Percentiles rank a stretch among this genome's conserved stretches.
These are phyloP conservation scores for Telfairia occidentalis DNA, from an alignment of 331 rosid genomes.

Conservation along the genomic window DNA sequence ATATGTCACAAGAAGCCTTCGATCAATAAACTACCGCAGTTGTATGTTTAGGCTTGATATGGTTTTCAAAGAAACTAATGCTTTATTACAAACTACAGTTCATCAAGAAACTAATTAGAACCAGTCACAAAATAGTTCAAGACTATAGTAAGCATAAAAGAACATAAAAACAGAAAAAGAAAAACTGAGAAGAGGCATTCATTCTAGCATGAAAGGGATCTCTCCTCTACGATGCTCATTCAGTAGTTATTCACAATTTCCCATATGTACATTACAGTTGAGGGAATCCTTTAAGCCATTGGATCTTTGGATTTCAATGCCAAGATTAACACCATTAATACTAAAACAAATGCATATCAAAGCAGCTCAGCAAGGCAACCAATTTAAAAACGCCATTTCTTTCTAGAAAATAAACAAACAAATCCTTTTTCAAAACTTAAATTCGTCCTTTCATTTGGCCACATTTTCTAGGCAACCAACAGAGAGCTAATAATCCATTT, in stretches of 20 bases:
- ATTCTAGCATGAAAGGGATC: background rate
- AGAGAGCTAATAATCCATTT: background rate
- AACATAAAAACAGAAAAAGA: background rate
- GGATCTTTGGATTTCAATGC: background rate
- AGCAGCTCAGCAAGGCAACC: background rate
- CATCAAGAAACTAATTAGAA: background rate
- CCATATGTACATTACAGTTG: background rate
- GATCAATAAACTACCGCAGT: conserved; percentile 36
- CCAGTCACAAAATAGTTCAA: background rate
- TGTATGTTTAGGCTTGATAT: conserved; percentile 4
- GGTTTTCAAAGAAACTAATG: conserved; percentile 64
- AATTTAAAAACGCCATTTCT: background rate
- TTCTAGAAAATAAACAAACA: no score
- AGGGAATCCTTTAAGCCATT: background rate
- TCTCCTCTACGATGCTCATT: background rate
- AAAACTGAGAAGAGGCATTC: background rate
- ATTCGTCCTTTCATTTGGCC: background rate
- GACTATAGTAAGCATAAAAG: background rate
- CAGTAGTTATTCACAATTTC: background rate
- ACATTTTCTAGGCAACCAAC: background rate
- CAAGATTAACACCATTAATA: background rate
- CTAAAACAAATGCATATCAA: background rate
- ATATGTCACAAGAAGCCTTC: conserved; percentile 60
- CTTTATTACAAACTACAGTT: conserved; percentile 64
- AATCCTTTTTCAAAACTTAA: background rate